phyloP scores from a whole-genome alignment of 345 rosid species.

The Citrus sp. region DNA sequence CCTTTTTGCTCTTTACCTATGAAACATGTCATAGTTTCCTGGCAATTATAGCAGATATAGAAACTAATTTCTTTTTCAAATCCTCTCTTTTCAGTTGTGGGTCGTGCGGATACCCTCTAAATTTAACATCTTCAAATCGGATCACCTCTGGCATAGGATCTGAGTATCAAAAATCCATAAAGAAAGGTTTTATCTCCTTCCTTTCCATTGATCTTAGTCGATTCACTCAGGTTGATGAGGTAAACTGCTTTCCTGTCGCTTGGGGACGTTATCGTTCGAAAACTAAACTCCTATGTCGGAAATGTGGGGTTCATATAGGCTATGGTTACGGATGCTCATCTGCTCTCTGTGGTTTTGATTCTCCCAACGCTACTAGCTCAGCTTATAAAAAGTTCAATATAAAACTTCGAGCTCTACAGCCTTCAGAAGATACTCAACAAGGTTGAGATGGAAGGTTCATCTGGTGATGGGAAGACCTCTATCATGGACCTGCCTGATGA shows the following conservation, averaged over 20 bases:
- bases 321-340: conserved; percentile 51
- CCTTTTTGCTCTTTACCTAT: not conserved
- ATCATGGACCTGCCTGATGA: conserved; percentile 67
- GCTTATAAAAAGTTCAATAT: conserved; percentile 43
- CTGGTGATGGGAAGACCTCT: conserved; percentile 28
- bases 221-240: conserved; percentile 63
- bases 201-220: conserved; percentile 52
- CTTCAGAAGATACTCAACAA: conserved; percentile 39
- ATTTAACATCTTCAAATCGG: conserved; percentile 45
- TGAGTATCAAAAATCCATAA: conserved; percentile 39
- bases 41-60: not conserved
- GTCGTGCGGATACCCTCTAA: conserved; percentile 61
- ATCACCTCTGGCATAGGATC: conserved; percentile 44
- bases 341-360: conserved; percentile 53
- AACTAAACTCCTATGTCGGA: conserved; percentile 63
- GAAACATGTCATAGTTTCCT: not conserved
- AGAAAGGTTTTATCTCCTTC: conserved; percentile 44
- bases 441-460: conserved; percentile 43
- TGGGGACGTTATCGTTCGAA: conserved; percentile 43
- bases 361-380: conserved; percentile 35
- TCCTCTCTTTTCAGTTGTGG: conserved; percentile 46
- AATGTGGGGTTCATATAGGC: conserved; percentile 63
- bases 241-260: conserved; percentile 43
- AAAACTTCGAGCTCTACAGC: conserved; percentile 55
- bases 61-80: conserved; percentile 1